Conservation (phyloP, 2,329 filamentous ascomycete species). For the Xenoacremonium recifei region DNA sequence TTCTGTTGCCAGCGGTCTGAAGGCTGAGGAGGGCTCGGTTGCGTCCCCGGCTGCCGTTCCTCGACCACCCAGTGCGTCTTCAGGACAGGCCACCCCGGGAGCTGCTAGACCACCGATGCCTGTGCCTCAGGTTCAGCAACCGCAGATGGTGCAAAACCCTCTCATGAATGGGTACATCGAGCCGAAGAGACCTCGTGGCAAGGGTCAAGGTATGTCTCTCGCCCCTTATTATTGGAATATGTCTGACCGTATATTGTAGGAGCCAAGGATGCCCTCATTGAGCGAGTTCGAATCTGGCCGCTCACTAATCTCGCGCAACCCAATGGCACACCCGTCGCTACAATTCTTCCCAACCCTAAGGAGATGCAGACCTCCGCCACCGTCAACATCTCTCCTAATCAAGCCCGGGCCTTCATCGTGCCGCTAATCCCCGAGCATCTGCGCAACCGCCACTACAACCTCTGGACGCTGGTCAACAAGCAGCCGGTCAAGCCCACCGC, state of each 20-base stretch:
- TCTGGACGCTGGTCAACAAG: constrained; percentile 72
- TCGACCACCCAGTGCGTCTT: constrained; percentile 13
- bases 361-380: constrained; percentile 71
- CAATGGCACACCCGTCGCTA: constrained; percentile 54
- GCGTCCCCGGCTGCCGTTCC: constrained; percentile 24
- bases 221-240: too few species aligned
- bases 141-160: constrained; percentile 25
- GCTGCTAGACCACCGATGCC: constrained; percentile 11
- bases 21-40: constrained; percentile 34
- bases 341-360: constrained; percentile 63
- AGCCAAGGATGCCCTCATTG: constrained; percentile 62
- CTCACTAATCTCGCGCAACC: constrained; percentile 46
- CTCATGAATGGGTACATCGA: constrained; percentile 33
- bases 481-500: constrained; percentile 52
- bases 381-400: constrained; percentile 64
- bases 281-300: constrained; percentile 62
- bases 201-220: constrained; percentile 41
- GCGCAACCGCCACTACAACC: constrained; percentile 68
- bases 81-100: constrained; percentile 15
- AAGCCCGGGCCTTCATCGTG: constrained; percentile 70
- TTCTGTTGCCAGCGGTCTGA: constrained; percentile 32
- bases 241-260: too few species aligned
- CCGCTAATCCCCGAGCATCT: constrained; percentile 63
- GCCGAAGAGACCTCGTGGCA: constrained; percentile 35
- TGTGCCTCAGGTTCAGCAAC: constrained; percentile 19